Conservation (phyloP, 2,329 filamentous ascomycete species). For the Neopestalotiopsis sp. region DNA sequence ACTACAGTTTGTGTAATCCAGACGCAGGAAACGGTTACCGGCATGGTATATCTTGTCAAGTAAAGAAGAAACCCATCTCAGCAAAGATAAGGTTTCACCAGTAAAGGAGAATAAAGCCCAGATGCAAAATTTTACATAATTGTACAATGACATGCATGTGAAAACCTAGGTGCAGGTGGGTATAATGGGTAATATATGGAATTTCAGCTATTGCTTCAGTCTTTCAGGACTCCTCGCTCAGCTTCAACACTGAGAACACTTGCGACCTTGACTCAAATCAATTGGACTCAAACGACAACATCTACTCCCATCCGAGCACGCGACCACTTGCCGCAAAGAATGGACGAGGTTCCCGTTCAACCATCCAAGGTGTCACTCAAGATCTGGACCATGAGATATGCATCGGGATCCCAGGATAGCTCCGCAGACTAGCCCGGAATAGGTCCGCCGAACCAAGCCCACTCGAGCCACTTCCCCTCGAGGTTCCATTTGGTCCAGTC, state of each 20-base stretch:
- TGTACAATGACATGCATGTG: background rate
- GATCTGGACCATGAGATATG: background rate
- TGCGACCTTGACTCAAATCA: too few relatives aligned
- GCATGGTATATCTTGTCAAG: too few relatives aligned
- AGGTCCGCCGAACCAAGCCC: background rate
- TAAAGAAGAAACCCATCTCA: too few relatives aligned
- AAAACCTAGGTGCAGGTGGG: background rate
- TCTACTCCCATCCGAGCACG: background rate
- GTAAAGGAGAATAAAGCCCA: background rate
- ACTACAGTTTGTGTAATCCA: too few relatives aligned
- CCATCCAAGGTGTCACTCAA: background rate
- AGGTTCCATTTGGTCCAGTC: background rate
- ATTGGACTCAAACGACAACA: background rate
- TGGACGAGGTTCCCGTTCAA: background rate
- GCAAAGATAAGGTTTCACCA: background rate
- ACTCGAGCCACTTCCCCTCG: too few relatives aligned
- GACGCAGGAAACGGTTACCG: too few relatives aligned
- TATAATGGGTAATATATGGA: background rate
- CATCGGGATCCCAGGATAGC: conserved; percentile 5
- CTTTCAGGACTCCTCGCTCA: background rate
- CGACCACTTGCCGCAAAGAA: conserved; percentile 8
- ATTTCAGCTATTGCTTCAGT: background rate
- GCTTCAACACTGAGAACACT: background rate
- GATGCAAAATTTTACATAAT: background rate
- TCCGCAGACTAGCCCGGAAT: conserved; percentile 8